These are phyloP conservation scores for Yamadazyma conglobata DNA, from an alignment of 1,139 yeast species.

Conservation along the genomic window DNA sequence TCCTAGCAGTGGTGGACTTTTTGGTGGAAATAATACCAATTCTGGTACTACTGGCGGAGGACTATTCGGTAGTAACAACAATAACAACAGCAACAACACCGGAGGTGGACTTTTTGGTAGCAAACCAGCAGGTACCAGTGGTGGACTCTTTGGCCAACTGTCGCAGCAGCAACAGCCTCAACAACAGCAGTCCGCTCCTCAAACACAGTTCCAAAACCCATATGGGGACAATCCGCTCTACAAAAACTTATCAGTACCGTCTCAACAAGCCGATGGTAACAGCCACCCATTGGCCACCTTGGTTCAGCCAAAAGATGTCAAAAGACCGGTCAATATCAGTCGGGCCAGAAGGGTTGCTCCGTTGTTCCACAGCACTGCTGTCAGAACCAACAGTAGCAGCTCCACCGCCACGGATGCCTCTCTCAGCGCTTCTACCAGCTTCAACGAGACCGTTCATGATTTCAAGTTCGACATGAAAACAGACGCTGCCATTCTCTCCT, in stretches of 20 bases:
- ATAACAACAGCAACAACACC: slow-evolving; percentile 11
- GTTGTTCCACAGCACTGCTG: slow-evolving; percentile 24
- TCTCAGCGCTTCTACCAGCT: slow-evolving; percentile 1
- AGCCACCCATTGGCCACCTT: slow-evolving; percentile 52
- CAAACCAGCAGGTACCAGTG: slow-evolving; percentile 11
- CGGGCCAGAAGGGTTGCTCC: slow-evolving; percentile 65
- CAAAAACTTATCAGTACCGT: slow-evolving; percentile 34
- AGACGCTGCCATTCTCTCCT: slow-evolving; percentile 59
- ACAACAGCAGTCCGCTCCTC: slow-evolving; percentile 25
- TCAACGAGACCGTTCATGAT: slow-evolving; percentile 3
- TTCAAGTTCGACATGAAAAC: slow-evolving; percentile 18
- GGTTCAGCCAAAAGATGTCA: slow-evolving; percentile 32
- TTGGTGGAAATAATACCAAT: slow-evolving; percentile 25
- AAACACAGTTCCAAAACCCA: slow-evolving; percentile 51
- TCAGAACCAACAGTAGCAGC: too few species aligned
- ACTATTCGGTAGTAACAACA: slow-evolving; percentile 29
- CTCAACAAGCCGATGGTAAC: slow-evolving; percentile 12
- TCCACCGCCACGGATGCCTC: slow-evolving; percentile 5
- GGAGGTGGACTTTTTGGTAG: slow-evolving; percentile 34
- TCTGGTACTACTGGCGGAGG: slow-evolving; percentile 27
- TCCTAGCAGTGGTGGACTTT: slow-evolving; percentile 26
- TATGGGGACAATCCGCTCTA: slow-evolving; percentile 70
- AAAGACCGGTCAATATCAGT: slow-evolving; percentile 57
- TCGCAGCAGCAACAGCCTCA: slow-evolving; percentile 18
- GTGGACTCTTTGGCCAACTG: slow-evolving; percentile 23